Base-by-base conservation (phyloP, 768 basidiomycete species). In the Royoungia palumana region DNA sequence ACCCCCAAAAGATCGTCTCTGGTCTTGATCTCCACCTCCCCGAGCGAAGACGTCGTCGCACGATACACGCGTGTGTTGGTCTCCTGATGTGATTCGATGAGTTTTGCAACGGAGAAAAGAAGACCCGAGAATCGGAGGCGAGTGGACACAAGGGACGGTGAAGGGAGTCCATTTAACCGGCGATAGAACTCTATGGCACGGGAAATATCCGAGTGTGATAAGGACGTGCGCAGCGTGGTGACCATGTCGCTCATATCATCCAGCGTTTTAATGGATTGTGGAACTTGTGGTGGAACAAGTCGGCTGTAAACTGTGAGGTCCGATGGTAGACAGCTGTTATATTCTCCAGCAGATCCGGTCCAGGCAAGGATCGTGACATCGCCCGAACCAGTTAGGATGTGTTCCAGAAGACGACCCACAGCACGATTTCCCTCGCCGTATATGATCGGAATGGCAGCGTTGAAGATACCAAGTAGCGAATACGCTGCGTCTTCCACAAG, bases 101-200 rank as follows among this genome's bases (percentile, higher is more conserved):
- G 37, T 2, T 13, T n/a, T 6, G 24, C 14, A 2, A 24, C 25
- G 16, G 30, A 40, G 28, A 54, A 56, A 4, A 27, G 14, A n/a
- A 56, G 21, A 4, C 46, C 39, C 13, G 55, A 32, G 19, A 57
- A 43, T 12, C 35, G 25, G 3, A 57, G 37, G 14, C 44, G 47
- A 24, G 25, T 34, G 7, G 40, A 36, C 2, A n/a, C 6, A 8
- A 53, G 5, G 1, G 12, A 41, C 0, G 40, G 40, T 10, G 51
- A 14, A 6, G 17, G 30, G 5, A 55, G 35, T 0, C 14, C 32
- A 5, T 22, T 11, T 8, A 55, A 17, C 1, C 13, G 42, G 1
- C 39, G 2, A 12, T 39, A 25, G 3, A 54, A 6, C 8, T 1
- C 17, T 2, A n/a, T 10, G 1, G 24, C 13, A 1, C 8, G 3